Base-by-base conservation (phyloP, 345 rosid species). In the Pseudoturritis turrita region DNA sequence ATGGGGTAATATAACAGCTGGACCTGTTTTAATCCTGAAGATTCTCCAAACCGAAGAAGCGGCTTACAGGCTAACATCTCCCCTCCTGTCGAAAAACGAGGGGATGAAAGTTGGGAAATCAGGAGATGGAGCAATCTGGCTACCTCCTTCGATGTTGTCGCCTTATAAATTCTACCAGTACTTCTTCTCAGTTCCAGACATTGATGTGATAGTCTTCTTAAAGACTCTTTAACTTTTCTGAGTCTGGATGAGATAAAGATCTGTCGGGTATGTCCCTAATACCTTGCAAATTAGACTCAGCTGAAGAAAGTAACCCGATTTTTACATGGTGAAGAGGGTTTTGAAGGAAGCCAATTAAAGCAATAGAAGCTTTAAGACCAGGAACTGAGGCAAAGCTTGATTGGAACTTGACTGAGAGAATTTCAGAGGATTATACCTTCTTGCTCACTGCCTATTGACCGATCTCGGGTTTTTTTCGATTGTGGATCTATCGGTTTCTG, bases 71-170 rank as follows among this genome's bases (percentile, higher is more conserved):
- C 68, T 94, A 78, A 94, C 98, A 22, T 94, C 91, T 71, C 97
- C 96, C 49, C 92, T 94, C 59, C 68, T 94, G 9, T 55, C 91
- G 78, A 91, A 94, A 81, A 88, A 87, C 45, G 97, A 94, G 10
- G 98, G 97, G 9, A 86, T 91, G 0, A 94, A 94, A 60, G 91
- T 94, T 49, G 97, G 98, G 14, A 94, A 94, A 66, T 94, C 98
- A 1, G 98, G 91, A 79, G 97, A 89, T 45, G 98, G 97, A 57
- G 98, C 98, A n/a, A 80, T 94, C 62, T 94, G 98, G 98, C 83
- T 94, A 8, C 84, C 92, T 0, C 86, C 97, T 1, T 66, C 87
- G 0, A 74, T 86, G 84, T 55, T 94, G 46, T 94, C 97, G 9
- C 92, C 97, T 6, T 94, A 91, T 77, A 91, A 89, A 77, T 94